Evolutionary conservation across 2,329 filamentous ascomycete species (phyloP), one percentile per base, ranked within the genome.

Genomic region (Trichoderma sp.): DNA sequence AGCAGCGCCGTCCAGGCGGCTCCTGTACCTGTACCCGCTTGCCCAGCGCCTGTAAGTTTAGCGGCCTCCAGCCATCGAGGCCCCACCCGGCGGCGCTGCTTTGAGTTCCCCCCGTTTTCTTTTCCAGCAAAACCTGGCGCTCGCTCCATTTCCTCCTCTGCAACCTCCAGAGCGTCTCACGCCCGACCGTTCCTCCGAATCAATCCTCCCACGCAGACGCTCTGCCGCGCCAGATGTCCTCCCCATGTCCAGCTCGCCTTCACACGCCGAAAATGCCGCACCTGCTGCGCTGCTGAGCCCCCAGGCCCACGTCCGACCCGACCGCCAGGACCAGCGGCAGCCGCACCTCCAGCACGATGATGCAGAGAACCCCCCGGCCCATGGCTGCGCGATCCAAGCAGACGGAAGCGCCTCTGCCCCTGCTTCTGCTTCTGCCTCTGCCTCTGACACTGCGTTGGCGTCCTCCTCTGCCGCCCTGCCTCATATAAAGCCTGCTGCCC

Each of bases 211-310:
- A 73, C 72, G 72, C 71, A 68, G 72, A 72, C 71, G 72, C 73
- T 67, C 73, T 74, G 72, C 73, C 72, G 72, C 78, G 81, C 82
- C 84, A 83, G 80, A 87, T 87, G 86, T 84, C 81, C 79, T 80
- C 81, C 85, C 83, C 85, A 88, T 88, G 86, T 87, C 85, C 81
- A 84, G 79, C 77, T 80, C 81, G 81, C 80, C 80, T 78, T 78
- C 77, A 78, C 78, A 81, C 77, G 79, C 79, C 80, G 83, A 85
- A 85, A 84, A 86, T 87, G 84, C 83, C 84, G 83, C 85, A 85
- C 77, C 76, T 77, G 78, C 82, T 78, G 80, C 79, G 77, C 76
- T 78, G 76, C 77, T 85, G 80, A 84, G 78, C 78, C 29, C 55
- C 68, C 70, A 66, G 52, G 61, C 61, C 61, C 61, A 21, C 33